Evolutionary conservation across 257 asterid species (phyloP).

Genomic region (Haberlea rhodopensis): DNA sequence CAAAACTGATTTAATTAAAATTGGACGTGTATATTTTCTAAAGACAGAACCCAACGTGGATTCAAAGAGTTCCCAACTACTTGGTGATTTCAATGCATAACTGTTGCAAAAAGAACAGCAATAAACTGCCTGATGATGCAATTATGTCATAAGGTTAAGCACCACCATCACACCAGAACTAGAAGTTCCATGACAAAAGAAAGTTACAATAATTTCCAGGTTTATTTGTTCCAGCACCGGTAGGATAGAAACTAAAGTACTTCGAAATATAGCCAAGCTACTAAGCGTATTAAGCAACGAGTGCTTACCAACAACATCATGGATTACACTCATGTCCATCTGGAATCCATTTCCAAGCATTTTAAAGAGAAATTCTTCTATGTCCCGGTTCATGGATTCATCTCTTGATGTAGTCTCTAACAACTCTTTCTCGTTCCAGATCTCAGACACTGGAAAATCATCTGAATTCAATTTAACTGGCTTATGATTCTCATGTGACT

Average conservation of each 20-base stretch:
- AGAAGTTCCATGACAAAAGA: background rate
- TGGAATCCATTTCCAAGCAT: slow-evolving; percentile 81
- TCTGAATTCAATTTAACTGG: slow-evolving; percentile 51
- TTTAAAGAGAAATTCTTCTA: slow-evolving; percentile 57
- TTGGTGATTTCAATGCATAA: slow-evolving; percentile 14
- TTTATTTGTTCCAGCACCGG: slow-evolving; percentile 7
- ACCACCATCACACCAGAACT: slow-evolving; percentile 4
- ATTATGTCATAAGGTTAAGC: slow-evolving; percentile 3
- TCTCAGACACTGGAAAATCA: slow-evolving; percentile 50
- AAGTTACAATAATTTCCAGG: background rate
- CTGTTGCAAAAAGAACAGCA: background rate
- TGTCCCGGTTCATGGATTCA: slow-evolving; percentile 42
- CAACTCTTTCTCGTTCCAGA: slow-evolving; percentile 55
- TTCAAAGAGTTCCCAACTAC: background rate
- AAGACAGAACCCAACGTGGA: slow-evolving; percentile 2
- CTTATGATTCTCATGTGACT: slow-evolving; percentile 37
- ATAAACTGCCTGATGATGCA: background rate
- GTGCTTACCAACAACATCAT: slow-evolving; percentile 64
- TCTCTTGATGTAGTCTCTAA: slow-evolving; percentile 23
- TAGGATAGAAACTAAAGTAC: background rate
- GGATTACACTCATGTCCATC: slow-evolving; percentile 54
- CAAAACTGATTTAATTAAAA: background rate
- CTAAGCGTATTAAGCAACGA: slow-evolving; percentile 10
- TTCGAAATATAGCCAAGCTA: slow-evolving; percentile 10
- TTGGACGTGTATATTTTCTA: background rate